Evolutionary conservation across 768 basidiomycete species (phyloP).

Genomic region (Mycena haematopus): DNA sequence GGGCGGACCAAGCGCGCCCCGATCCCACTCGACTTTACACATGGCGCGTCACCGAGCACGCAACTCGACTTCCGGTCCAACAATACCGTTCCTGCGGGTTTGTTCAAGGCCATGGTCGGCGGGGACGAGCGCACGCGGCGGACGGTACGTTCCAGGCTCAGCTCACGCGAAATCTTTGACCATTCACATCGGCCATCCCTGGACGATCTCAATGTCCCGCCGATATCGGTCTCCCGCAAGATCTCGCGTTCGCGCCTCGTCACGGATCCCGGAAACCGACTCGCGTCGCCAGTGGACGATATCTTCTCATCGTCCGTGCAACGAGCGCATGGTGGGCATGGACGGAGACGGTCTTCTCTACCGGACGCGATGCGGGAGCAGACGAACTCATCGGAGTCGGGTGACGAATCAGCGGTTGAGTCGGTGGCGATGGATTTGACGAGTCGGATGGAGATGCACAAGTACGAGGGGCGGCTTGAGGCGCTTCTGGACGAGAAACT

Average conservation of each 20-base stretch:
- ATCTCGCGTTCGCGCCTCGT: slow-evolving; percentile 60
- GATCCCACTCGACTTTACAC: slow-evolving; percentile 77
- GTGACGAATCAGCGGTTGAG: slow-evolving; percentile 43
- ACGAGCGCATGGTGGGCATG: slow-evolving; percentile 32
- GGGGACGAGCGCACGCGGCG: slow-evolving; percentile 69
- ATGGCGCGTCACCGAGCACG: slow-evolving; percentile 41
- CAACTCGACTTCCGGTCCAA: slow-evolving; percentile 60
- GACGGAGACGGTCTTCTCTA: slow-evolving; percentile 61
- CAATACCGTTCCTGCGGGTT: slow-evolving; percentile 83
- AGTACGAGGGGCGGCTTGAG: slow-evolving; percentile 66
- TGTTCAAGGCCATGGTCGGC: slow-evolving; percentile 81
- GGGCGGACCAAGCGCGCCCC: slow-evolving; percentile 68
- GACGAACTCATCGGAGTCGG: slow-evolving; percentile 51
- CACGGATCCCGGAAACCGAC: slow-evolving; percentile 58
- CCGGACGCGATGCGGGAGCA: slow-evolving; percentile 59
- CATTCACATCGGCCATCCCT: slow-evolving; percentile 73
- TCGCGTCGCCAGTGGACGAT: slow-evolving; percentile 42
- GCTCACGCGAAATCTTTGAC: slow-evolving; percentile 77
- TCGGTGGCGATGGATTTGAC: slow-evolving; percentile 59
- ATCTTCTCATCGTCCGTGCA: slow-evolving; percentile 46
- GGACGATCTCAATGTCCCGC: slow-evolving; percentile 74
- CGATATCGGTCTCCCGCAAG: slow-evolving; percentile 69
- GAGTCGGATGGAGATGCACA: slow-evolving; percentile 62
- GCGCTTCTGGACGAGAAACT: slow-evolving; percentile 76
- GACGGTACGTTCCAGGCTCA: slow-evolving; percentile 76